Conservation (phyloP, 208 protist genomes). For the Acanthamoeba sp. region DNA sequence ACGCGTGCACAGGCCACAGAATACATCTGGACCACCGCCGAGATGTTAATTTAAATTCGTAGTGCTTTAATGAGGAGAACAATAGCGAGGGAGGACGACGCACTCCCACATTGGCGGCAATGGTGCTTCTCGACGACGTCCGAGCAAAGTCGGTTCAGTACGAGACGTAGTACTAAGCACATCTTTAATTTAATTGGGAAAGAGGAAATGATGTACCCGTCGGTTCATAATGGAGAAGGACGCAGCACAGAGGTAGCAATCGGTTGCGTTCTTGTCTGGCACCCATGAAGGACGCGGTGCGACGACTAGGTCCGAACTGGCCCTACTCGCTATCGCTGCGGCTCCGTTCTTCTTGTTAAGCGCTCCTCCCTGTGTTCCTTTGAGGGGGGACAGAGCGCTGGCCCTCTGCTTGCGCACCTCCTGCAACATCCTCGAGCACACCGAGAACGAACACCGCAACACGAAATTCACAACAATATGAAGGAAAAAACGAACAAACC, state of each 20-base stretch:
- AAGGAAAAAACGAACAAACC: not conserved
- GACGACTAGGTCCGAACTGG: not conserved
- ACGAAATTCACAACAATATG: not conserved
- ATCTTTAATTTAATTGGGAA: not conserved
- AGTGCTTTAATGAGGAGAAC: not conserved
- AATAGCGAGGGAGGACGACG: not conserved
- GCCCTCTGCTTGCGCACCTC: not conserved
- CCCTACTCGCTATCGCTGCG: not conserved
- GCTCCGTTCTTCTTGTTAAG: not conserved
- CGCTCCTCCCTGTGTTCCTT: not conserved
- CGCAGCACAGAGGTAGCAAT: slow-evolving; percentile 27
- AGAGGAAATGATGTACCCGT: not conserved
- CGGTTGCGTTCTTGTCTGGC: slow-evolving; percentile 11
- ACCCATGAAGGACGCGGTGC: slow-evolving; percentile 45
- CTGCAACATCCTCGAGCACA: not conserved
- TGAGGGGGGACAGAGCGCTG: not conserved
- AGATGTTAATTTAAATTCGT: too few relatives aligned
- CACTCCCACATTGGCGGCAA: slow-evolving; percentile 65
- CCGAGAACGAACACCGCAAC: not conserved
- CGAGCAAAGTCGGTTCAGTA: not conserved
- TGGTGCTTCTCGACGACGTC: not conserved
- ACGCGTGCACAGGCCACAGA: slow-evolving; percentile 17
- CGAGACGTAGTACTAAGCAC: too few relatives aligned
- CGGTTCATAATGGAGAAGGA: not conserved
- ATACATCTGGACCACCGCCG: not conserved